Percentiles rank a stretch among this genome's conserved stretches.
Evolutionary conservation across 148 eudicot genomes (phyloP).

Genomic region (Chenopodium album): DNA sequence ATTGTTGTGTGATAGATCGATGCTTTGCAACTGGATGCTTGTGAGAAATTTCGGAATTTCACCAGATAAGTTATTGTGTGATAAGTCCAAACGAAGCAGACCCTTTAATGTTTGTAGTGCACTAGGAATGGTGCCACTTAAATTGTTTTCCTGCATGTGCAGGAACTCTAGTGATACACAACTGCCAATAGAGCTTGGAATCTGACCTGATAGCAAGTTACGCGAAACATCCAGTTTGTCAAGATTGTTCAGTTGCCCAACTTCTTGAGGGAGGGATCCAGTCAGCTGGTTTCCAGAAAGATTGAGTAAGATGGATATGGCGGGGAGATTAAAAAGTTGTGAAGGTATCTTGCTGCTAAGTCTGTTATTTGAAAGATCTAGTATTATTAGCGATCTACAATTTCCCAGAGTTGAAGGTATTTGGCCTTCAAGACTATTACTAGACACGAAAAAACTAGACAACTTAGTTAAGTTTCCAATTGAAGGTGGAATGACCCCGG

Average conservation of each 20-base stretch:
- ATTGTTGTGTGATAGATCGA: too few species aligned
- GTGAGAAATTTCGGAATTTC: too few species aligned
- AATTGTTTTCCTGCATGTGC: conserved; percentile 22
- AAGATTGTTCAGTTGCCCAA: conserved; percentile 27
- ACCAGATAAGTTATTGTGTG: too few species aligned
- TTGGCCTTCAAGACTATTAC: conserved; percentile 29
- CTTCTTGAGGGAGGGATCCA: conserved; percentile 32
- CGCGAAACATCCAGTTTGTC: conserved; percentile 12
- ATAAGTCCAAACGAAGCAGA: neutral
- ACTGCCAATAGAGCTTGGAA: conserved; percentile 27
- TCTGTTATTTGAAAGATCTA: too few species aligned
- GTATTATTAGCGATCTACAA: neutral
- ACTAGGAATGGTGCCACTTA: conserved; percentile 23
- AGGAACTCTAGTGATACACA: conserved; percentile 19
- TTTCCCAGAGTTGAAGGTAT: conserved; percentile 42
- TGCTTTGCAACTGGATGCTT: too few species aligned
- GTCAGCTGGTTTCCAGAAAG: neutral
- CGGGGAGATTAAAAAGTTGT: too few species aligned
- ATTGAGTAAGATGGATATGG: too few species aligned
- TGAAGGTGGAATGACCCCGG: conserved; percentile 33
- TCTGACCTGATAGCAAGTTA: conserved; percentile 34
- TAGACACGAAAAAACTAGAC: neutral
- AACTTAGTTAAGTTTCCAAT: conserved; percentile 33
- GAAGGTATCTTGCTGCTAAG: too few species aligned
- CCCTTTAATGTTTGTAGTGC: conserved; percentile 17